Conservation (phyloP, 495 filamentous ascomycete genomes). For the Hapsidospora chrysogenum region DNA sequence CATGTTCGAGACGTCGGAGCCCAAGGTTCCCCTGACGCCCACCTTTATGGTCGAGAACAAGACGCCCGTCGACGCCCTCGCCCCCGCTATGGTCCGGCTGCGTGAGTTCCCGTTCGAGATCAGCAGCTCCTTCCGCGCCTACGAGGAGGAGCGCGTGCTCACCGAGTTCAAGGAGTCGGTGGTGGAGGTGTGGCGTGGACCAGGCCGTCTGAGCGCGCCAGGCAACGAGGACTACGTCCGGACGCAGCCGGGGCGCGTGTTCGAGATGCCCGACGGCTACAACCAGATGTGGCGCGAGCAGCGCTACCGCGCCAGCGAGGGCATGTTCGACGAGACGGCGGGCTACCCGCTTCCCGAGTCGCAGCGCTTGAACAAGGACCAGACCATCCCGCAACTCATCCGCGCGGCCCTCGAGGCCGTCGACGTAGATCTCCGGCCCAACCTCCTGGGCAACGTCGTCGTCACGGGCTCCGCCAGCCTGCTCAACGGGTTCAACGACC, state of each 20-base stretch:
- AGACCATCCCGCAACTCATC: slow-evolving; percentile 67
- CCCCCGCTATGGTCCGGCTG: slow-evolving; percentile 39
- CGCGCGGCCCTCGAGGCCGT: slow-evolving; percentile 58
- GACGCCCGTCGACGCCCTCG: slow-evolving; percentile 72
- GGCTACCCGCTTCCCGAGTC: slow-evolving; percentile 25
- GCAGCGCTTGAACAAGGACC: slow-evolving; percentile 36
- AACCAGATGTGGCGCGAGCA: slow-evolving; percentile 87
- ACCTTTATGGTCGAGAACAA: slow-evolving; percentile 80
- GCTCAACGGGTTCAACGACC: slow-evolving; percentile 77
- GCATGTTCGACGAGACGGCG: slow-evolving; percentile 70
- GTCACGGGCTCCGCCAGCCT: slow-evolving; percentile 77
- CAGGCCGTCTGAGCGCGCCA: slow-evolving; percentile 43
- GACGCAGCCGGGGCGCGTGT: slow-evolving; percentile 55
- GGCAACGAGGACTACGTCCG: slow-evolving; percentile 51
- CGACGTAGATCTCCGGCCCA: slow-evolving; percentile 76
- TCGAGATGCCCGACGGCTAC: slow-evolving; percentile 90
- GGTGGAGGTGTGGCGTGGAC: slow-evolving; percentile 83
- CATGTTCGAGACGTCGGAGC: slow-evolving; percentile 57
- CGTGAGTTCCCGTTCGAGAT: slow-evolving; percentile 50
- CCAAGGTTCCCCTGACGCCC: slow-evolving; percentile 65
- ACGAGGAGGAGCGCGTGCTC: slow-evolving; percentile 84
- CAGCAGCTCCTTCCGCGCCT: slow-evolving; percentile 51
- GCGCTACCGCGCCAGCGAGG: slow-evolving; percentile 69
- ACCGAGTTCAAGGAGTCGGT: slow-evolving; percentile 96
- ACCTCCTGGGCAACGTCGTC: slow-evolving; percentile 75